Evolutionary conservation across 257 asterid species (phyloP), one percentile per base, ranked within the genome.

Genomic region (Misopates orontium): DNA sequence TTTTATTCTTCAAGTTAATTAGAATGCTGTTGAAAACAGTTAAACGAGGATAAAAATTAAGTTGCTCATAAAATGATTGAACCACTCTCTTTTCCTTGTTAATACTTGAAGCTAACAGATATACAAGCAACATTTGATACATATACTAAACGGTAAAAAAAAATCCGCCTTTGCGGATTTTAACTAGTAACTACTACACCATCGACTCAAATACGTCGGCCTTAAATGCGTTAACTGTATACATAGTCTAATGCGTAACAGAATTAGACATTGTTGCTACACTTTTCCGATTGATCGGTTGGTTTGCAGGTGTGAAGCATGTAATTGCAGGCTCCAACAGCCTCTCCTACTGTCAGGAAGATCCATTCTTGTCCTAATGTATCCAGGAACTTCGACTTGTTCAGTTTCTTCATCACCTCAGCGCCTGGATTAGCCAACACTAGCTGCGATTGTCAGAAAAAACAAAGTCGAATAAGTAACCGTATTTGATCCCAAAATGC

Each of bases 341-440:
- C 99, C 56, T 94, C 97, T 11, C 82, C 99, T 24, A 88, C 96
- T 0, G 97, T 90, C 70, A 90, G 45, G 71, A 84, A 94, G 1
- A 94, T 77, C 97, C 97, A 94, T 60, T 90, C 96, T 1, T 88
- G 79, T 4, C 97, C 97, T 25, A 90, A 18, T 66, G 77, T 75
- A 75, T 90, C 97, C 9, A 90, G 60, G 39, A 90, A 73, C 51
- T 90, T 86, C 16, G 96, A 76, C 74, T 88, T 94, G 79, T 79
- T 73, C 69, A 94, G 54, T 77, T 94, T 94, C 88, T 94, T 94
- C 95, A 90, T 85, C 84, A 94, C 89, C 71, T 90, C 98, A 0
- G 84, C 87, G 0, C 90, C 83, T 0, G 98, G 99, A 48, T 94
- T 90, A n/a, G 83, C 96, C 70, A 94, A 42, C 10, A 57, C 95